A percentile compares a stretch with the other conserved stretches of the same genome.
Evolutionary conservation across 768 basidiomycete species (phyloP).

Genomic region (Rhizopogon rudus): DNA sequence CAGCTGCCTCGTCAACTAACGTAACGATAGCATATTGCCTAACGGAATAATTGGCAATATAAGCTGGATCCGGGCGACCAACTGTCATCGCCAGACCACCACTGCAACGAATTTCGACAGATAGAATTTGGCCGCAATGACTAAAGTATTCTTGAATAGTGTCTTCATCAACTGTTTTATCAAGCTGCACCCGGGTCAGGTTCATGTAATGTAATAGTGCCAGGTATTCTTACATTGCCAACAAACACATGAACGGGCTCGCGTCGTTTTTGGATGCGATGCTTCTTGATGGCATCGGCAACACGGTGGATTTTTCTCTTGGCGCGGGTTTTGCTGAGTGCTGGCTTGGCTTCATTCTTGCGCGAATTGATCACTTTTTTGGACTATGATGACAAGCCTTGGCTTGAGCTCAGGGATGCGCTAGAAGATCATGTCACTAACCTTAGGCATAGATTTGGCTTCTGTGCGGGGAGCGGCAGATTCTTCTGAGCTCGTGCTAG

Average conservation of each 20-base stretch:
- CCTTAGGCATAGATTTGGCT: background rate
- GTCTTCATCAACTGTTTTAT: slow-evolving; percentile 15
- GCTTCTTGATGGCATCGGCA: slow-evolving; percentile 23
- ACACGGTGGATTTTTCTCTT: slow-evolving; percentile 2
- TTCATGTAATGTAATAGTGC: background rate
- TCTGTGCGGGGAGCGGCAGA: background rate
- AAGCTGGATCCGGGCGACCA: slow-evolving; percentile 16
- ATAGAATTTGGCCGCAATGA: slow-evolving; percentile 18
- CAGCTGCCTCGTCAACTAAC: slow-evolving; percentile 34
- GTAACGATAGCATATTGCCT: slow-evolving; percentile 49
- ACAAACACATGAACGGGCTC: slow-evolving; percentile 38
- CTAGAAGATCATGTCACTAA: background rate
- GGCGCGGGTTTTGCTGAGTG: background rate
- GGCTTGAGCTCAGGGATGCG: background rate
- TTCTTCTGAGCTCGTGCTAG: background rate
- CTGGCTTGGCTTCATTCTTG: background rate
- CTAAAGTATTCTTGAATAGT: slow-evolving; percentile 17
- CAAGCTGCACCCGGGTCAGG: background rate
- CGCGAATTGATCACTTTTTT: background rate
- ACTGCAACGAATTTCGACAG: slow-evolving; percentile 23
- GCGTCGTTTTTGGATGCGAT: background rate
- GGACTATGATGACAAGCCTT: background rate
- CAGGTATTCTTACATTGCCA: slow-evolving; percentile 48
- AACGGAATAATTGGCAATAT: slow-evolving; percentile 33
- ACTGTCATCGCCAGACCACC: slow-evolving; percentile 26